phyloP scores from a whole-genome alignment of 2,329 filamentous ascomycete genomes.

The Fusarium piperis region DNA sequence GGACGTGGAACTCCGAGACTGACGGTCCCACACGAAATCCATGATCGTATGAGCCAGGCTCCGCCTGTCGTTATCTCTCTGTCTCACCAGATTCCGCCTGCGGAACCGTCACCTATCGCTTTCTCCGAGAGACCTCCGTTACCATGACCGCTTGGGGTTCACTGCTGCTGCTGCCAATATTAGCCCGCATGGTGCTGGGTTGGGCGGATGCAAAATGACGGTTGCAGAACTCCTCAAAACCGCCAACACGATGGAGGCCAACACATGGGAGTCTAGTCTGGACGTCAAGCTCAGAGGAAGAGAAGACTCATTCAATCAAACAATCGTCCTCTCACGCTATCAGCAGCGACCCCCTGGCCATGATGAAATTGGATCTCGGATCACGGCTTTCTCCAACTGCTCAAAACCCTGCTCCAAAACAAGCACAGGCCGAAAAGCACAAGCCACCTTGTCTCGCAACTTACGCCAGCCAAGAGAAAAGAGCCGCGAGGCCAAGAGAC shows the following conservation, averaged over 20 bases:
- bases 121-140: constrained; percentile 26
- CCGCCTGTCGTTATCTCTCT: constrained; percentile 11
- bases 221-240: background rate
- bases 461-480: constrained; percentile 36
- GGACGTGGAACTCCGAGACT: background rate
- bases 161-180: constrained; percentile 11
- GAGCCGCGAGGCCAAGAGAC: constrained; percentile 36
- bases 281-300: background rate
- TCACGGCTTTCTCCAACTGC: constrained; percentile 11
- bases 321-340: background rate
- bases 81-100: constrained; percentile 22
- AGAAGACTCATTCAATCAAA: background rate
- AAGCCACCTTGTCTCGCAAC: constrained; percentile 1
- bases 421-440: constrained; percentile 11
- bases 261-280: background rate
- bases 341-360: background rate
- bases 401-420: constrained; percentile 13
- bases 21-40: background rate
- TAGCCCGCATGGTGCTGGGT: background rate
- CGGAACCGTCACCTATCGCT: constrained; percentile 18
- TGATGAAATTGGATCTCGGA: constrained; percentile 7
- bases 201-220: background rate
- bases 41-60: constrained; percentile 29
- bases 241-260: background rate
- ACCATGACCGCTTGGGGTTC: constrained; percentile 1